Evolutionary conservation across 331 rosid species (phyloP).

Genomic region (Phaseolus coccineus): DNA sequence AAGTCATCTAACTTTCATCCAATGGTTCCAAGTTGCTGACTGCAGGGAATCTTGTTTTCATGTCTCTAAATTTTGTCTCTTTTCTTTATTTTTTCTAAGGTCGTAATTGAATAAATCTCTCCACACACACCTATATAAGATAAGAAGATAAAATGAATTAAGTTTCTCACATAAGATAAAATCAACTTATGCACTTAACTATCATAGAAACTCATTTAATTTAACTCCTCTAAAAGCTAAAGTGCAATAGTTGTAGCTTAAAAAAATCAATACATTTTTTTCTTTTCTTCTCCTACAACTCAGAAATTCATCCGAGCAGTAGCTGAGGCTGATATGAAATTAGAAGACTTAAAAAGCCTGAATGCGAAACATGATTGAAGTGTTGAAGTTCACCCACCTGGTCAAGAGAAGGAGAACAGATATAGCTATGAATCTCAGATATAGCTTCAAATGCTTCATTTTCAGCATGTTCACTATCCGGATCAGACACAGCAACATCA

Average conservation of each 20-base stretch:
- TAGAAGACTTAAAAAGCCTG: not conserved
- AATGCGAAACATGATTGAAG: slow-evolving; percentile 18
- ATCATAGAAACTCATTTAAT: not conserved
- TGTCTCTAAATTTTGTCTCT: not conserved
- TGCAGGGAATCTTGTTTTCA: not conserved
- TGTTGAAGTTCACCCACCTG: slow-evolving; percentile 56
- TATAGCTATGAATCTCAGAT: slow-evolving; percentile 55
- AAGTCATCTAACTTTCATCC: not conserved
- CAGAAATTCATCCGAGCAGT: not conserved
- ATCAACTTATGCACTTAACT: too few relatives aligned
- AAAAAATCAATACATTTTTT: not conserved
- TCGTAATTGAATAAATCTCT: too few relatives aligned
- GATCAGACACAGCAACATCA: slow-evolving; percentile 57
- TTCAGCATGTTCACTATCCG: slow-evolving; percentile 54
- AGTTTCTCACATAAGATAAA: too few relatives aligned
- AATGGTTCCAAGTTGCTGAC: not conserved
- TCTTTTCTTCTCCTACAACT: too few relatives aligned
- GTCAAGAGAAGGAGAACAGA: slow-evolving; percentile 60
- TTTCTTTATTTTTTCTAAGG: not conserved
- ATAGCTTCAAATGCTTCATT: slow-evolving; percentile 57
- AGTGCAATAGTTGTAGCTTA: not conserved
- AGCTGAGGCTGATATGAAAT: not conserved
- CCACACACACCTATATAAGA: too few relatives aligned
- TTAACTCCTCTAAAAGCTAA: not conserved
- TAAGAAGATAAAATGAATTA: too few relatives aligned